Base-by-base conservation (phyloP, 169 alveolate species). In the Plasmodium vivax region DNA sequence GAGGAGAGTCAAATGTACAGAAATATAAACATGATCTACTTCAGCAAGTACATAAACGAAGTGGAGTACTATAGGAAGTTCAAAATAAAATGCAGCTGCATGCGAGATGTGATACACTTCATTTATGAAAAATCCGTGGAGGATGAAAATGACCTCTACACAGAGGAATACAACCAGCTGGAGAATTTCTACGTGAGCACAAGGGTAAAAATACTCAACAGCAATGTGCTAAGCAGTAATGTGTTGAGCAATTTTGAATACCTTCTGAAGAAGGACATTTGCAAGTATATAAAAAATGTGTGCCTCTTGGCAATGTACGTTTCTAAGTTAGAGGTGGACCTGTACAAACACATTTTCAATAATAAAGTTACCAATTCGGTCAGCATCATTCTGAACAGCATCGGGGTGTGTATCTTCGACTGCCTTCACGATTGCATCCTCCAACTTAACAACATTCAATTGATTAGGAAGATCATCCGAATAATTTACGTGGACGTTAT, bases 131-230 rank as follows among this genome's bases (percentile, higher is more conserved):
- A 92, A 58, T 58, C 94, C 12, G 16, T 92, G 4, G 41, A 27
- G 32, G 85, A 92, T 27, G 88, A 92, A 58, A 92, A 92, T 71
- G 43, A 68, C 27, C 34, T 92, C 41, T 92, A 92, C 82, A 38
- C 75, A 45, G 95, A 92, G 41, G 95, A 92, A 43, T 92, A 82
- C 34, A 62, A 71, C 23, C 45, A 75, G 0, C 27, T 92, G 45
- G 95, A 92, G 41, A 82, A 71, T 82, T 30, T 92, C 34, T 92
- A 92, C 68, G 77, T 58, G 3, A 92, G 92, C 73, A 82, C 95
- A 45, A 92, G 95, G 77, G 54, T 92, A 83, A 92, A 92, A 56
- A n/a, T 92, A 47, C 72, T 92, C 62, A 92, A 92, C 77, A 92
- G 83, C 73, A 71, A 92, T 92, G 56, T 92, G 9, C 58, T 92